Base-by-base conservation (phyloP, 2,329 filamentous ascomycete genomes). In the Aspergillus hortae region DNA sequence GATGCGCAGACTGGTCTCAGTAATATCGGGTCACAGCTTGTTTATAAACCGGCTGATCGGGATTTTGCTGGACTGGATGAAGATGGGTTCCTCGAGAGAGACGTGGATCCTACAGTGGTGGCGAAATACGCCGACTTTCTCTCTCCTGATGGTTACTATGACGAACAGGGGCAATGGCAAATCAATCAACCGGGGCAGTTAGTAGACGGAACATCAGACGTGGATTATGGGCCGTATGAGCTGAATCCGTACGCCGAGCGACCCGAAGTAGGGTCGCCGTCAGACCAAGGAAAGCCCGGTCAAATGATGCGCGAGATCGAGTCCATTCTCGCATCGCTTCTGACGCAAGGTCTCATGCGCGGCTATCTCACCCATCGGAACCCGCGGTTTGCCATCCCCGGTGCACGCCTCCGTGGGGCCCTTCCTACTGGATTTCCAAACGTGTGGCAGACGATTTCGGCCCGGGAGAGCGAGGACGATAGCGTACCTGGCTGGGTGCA, bases 281-380 rank as follows among this genome's bases (percentile, higher is more conserved):
- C 35, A 17, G 53, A 62, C 14, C 53, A 63, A 15, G 56, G 56
- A 6, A 58, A 59, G 14, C 59, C 59, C 48, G 73, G 56, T 76
- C 85, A 32, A 78, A 82, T 74, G 46, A 67, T 74, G 63, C 63
- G 60, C 12, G 86, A 90, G 59, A 77, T 95, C n/a, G 90, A 96
- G 71, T 84, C 84, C 42, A 84, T 89, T 45, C 80, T 95, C 11
- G 83, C 88, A 0, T 86, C 86, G 10, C 80, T 96, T 11, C 82
- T 95, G 17, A 84, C 88, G 46, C 89, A 95, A 69, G 89, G 88
- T 0, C 76, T 96, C 21, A 78, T 96, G 66, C 85, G 87, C 59
- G 92, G 92, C 1, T 96, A 92, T 64, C 81, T 96, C 25, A 89
- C 88, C 14, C 90, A 95, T 63, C 81, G 81, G 23, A 84, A 86